Evolutionary conservation across 768 basidiomycete species (phyloP).

Genomic region (Mycena venus): DNA sequence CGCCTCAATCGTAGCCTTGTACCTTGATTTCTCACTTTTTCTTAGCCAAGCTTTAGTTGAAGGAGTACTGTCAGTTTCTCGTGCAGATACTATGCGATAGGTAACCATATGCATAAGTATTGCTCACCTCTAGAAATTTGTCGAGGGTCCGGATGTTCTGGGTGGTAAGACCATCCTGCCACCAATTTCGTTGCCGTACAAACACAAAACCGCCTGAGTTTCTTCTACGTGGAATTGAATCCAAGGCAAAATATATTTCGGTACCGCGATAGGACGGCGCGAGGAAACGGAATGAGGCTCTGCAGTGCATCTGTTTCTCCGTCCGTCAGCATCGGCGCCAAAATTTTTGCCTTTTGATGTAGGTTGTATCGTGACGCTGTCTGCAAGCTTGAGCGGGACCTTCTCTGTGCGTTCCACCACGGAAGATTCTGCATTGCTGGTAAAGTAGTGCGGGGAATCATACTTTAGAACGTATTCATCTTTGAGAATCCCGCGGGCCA

Average conservation of each 20-base stretch:
- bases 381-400: slow-evolving; percentile 30
- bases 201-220: slow-evolving; percentile 29
- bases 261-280: too few species aligned
- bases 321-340: slow-evolving; percentile 36
- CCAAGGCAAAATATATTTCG: slow-evolving; percentile 32
- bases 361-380: slow-evolving; percentile 28
- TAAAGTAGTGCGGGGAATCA: slow-evolving; percentile 30
- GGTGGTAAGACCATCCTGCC: slow-evolving; percentile 34
- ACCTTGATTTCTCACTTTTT: slow-evolving; percentile 30
- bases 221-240: slow-evolving; percentile 36
- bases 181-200: slow-evolving; percentile 31
- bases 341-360: slow-evolving; percentile 34
- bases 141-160: slow-evolving; percentile 33
- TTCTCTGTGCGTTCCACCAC: slow-evolving; percentile 33
- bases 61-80: slow-evolving; percentile 30
- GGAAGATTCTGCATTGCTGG: slow-evolving; percentile 33
- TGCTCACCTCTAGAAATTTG: slow-evolving; percentile 30
- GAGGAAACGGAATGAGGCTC: too few species aligned
- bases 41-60: slow-evolving; percentile 32
- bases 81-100: too few species aligned
- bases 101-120: too few species aligned
- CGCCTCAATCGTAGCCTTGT: neutral
- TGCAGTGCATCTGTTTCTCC: slow-evolving; percentile 33
- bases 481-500: slow-evolving; percentile 36
- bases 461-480: slow-evolving; percentile 33